Evolutionary conservation across 2,329 filamentous ascomycete species (phyloP).

Genomic region (Aspergillus brunneoviolaceus): DNA sequence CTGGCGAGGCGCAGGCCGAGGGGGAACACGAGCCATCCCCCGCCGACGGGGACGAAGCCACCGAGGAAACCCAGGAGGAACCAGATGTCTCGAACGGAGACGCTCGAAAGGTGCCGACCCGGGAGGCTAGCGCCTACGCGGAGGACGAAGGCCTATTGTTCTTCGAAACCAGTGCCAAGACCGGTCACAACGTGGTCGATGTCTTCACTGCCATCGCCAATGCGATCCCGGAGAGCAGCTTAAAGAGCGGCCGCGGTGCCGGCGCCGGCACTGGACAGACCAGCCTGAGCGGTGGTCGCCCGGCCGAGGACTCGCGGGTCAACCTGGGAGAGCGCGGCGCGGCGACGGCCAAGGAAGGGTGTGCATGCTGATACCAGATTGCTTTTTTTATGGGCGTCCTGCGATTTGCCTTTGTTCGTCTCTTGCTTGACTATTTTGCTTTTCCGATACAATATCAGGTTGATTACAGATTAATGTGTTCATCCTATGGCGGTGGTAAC

Average conservation of each 20-base stretch:
- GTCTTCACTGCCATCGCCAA: slow-evolving; percentile 99
- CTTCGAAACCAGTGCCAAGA: slow-evolving; percentile 98
- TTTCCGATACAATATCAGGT: slow-evolving; percentile 14
- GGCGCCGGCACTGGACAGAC: slow-evolving; percentile 60
- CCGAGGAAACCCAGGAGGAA: slow-evolving; percentile 52
- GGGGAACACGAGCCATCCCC: slow-evolving; percentile 40
- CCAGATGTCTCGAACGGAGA: slow-evolving; percentile 66
- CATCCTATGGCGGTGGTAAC: not conserved
- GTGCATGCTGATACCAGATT: slow-evolving; percentile 67
- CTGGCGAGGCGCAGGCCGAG: slow-evolving; percentile 30
- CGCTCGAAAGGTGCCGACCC: slow-evolving; percentile 83
- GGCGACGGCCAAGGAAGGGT: slow-evolving; percentile 80
- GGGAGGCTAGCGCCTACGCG: slow-evolving; percentile 88
- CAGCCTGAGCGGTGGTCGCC: slow-evolving; percentile 54
- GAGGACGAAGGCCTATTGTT: slow-evolving; percentile 93
- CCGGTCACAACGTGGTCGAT: slow-evolving; percentile 87
- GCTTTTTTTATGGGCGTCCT: slow-evolving; percentile 1
- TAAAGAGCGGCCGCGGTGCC: slow-evolving; percentile 81
- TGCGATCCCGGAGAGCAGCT: slow-evolving; percentile 91
- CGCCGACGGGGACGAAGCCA: slow-evolving; percentile 41
- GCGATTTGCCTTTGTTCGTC: not conserved
- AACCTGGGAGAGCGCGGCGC: slow-evolving; percentile 75
- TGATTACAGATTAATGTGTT: slow-evolving; percentile 11
- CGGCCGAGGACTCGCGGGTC: slow-evolving; percentile 63
- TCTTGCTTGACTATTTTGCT: slow-evolving; percentile 5